phyloP scores from a whole-genome alignment of 305 asterid genomes.

The Solanum hybrid region DNA sequence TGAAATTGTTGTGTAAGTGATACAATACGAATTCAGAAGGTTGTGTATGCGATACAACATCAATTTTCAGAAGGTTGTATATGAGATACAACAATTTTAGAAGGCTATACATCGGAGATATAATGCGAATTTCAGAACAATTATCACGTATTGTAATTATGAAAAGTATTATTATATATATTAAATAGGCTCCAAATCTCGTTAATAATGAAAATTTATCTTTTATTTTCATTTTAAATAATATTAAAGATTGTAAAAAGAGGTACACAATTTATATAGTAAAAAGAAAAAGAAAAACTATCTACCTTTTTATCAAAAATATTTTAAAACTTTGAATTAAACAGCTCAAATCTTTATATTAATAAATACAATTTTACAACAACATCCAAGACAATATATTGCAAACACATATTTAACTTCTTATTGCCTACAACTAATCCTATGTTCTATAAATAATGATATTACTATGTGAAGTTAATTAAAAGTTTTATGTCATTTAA shows the following conservation, averaged over 20 bases:
- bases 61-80: neutral
- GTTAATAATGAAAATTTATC: neutral
- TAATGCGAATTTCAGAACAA: too few species aligned
- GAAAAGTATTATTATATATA: neutral
- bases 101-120: neutral
- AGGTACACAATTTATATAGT: neutral
- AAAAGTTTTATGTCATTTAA: neutral
- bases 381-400: neutral
- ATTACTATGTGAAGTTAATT: neutral
- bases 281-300: too few species aligned
- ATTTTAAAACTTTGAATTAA: too few species aligned
- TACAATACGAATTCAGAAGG: neutral
- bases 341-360: too few species aligned
- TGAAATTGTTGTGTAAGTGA: neutral
- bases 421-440: neutral
- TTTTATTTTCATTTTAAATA: neutral
- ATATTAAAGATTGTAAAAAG: too few species aligned
- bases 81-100: neutral
- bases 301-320: neutral
- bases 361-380: neutral
- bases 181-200: neutral
- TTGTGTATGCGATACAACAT: neutral
- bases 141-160: neutral
- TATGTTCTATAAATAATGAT: neutral
- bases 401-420: neutral